Evolutionary conservation across 768 basidiomycete genomes (phyloP).

Genomic region (Ramaria sp.): DNA sequence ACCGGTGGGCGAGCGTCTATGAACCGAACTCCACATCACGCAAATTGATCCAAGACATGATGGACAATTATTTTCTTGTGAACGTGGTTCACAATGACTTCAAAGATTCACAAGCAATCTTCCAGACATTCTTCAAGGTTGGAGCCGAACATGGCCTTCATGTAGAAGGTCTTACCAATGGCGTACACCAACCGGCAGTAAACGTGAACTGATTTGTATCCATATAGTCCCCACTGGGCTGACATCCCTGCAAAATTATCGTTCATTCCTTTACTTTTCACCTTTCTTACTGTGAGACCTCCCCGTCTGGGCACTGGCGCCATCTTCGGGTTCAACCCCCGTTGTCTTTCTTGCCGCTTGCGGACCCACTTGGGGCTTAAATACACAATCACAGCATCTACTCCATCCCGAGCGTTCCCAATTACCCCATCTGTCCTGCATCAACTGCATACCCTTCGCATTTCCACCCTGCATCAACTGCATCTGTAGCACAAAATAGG

Average conservation of each 20-base stretch:
- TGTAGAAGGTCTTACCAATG: neutral
- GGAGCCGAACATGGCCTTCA: conserved; percentile 45
- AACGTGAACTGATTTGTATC: conserved; percentile 17
- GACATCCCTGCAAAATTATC: conserved; percentile 21
- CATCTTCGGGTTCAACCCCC: conserved; percentile 80
- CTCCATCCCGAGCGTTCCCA: conserved; percentile 32
- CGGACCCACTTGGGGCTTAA: conserved; percentile 7
- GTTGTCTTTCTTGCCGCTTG: conserved; percentile 24
- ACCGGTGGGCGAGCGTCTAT: conserved; percentile 85
- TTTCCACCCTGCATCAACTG: conserved; percentile 11
- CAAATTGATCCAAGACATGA: conserved; percentile 63
- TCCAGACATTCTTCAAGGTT: conserved; percentile 73
- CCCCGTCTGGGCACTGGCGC: too few relatives aligned
- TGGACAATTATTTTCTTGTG: conserved; percentile 78
- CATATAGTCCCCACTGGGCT: conserved; percentile 10
- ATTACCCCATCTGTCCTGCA: conserved; percentile 18
- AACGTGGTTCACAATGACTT: conserved; percentile 97
- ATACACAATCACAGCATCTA: conserved; percentile 34
- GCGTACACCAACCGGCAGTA: neutral
- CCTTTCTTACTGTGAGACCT: conserved; percentile 20
- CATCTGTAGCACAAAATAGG: conserved; percentile 9
- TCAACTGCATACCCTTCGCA: conserved; percentile 22
- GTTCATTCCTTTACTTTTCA: conserved; percentile 12
- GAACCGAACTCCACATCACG: conserved; percentile 65
- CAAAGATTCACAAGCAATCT: conserved; percentile 76